phyloP scores from a whole-genome alignment of 129 eudicot genomes.

The Smallanthus sonchifolius region DNA sequence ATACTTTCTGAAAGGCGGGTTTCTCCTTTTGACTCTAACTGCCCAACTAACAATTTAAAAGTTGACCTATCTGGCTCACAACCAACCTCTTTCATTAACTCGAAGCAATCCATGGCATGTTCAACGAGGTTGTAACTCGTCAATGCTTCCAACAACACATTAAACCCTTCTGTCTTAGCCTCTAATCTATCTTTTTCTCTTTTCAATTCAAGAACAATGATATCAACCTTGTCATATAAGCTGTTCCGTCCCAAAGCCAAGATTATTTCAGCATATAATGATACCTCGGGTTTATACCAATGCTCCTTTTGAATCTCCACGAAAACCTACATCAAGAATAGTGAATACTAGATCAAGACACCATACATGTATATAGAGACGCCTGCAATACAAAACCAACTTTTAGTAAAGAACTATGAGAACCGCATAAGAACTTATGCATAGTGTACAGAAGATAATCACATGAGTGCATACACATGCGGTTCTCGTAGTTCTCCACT shows the following conservation, averaged over 20 bases:
- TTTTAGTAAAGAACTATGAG: not conserved
- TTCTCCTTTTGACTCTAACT: slow-evolving; percentile 54
- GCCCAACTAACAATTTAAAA: slow-evolving; percentile 39
- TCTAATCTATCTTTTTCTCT: slow-evolving; percentile 36
- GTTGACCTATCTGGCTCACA: slow-evolving; percentile 67
- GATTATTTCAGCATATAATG: slow-evolving; percentile 52
- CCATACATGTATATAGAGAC: not conserved
- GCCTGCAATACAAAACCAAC: not conserved
- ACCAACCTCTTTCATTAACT: slow-evolving; percentile 60
- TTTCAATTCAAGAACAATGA: slow-evolving; percentile 40
- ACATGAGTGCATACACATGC: too few relatives aligned
- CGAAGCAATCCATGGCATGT: slow-evolving; percentile 46
- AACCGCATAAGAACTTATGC: not conserved
- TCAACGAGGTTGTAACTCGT: slow-evolving; percentile 41
- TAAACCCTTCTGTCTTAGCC: slow-evolving; percentile 52
- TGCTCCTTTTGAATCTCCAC: slow-evolving; percentile 59
- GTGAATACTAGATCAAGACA: not conserved
- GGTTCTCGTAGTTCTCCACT: too few relatives aligned
- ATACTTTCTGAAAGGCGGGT: slow-evolving; percentile 26
- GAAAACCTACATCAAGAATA: slow-evolving; percentile 52
- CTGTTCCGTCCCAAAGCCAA: slow-evolving; percentile 50
- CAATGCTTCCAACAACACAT: slow-evolving; percentile 51
- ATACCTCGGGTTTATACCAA: slow-evolving; percentile 65
- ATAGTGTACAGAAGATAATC: too few relatives aligned
- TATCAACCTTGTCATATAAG: slow-evolving; percentile 43